Conservation (phyloP, 164 flowering plant genomes). For the Vitis amurensis region DNA sequence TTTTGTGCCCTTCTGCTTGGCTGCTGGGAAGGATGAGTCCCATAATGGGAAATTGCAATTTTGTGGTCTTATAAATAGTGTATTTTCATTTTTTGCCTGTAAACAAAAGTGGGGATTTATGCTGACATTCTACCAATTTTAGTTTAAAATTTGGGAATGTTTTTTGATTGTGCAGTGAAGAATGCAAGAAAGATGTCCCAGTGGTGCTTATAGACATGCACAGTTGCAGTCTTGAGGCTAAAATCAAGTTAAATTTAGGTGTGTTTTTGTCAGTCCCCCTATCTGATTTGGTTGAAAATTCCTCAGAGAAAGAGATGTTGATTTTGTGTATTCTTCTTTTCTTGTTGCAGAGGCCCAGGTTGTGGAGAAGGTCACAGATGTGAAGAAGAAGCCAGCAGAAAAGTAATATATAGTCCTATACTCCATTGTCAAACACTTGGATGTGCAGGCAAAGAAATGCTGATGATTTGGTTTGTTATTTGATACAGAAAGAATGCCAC, state of each 20-base stretch:
- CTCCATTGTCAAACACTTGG: background rate
- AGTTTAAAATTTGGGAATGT: background rate
- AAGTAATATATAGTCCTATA: slow-evolving; percentile 20
- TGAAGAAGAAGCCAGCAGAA: slow-evolving; percentile 49
- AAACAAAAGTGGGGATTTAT: background rate
- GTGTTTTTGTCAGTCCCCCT: background rate
- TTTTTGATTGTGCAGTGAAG: slow-evolving; percentile 47
- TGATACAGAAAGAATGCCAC: slow-evolving; percentile 43
- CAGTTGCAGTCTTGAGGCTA: slow-evolving; percentile 83
- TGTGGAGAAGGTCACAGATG: slow-evolving; percentile 54
- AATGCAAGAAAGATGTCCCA: slow-evolving; percentile 76
- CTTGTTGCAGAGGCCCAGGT: slow-evolving; percentile 56
- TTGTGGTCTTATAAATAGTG: too few species aligned
- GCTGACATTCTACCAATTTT: background rate
- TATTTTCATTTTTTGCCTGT: too few species aligned
- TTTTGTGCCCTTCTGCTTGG: too few species aligned
- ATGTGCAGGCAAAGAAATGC: too few species aligned
- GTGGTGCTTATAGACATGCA: slow-evolving; percentile 85
- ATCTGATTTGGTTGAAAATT: background rate
- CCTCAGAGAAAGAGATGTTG: too few species aligned
- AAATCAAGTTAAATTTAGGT: slow-evolving; percentile 85
- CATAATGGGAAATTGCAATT: too few species aligned
- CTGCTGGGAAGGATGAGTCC: too few species aligned
- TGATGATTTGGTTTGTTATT: background rate
- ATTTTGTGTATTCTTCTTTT: background rate